Percentiles rank a stretch among this genome's conserved stretches.
Evolutionary conservation across 1,284 basidiomycete species (phyloP).

Genomic region (Ustilago loliicola): DNA sequence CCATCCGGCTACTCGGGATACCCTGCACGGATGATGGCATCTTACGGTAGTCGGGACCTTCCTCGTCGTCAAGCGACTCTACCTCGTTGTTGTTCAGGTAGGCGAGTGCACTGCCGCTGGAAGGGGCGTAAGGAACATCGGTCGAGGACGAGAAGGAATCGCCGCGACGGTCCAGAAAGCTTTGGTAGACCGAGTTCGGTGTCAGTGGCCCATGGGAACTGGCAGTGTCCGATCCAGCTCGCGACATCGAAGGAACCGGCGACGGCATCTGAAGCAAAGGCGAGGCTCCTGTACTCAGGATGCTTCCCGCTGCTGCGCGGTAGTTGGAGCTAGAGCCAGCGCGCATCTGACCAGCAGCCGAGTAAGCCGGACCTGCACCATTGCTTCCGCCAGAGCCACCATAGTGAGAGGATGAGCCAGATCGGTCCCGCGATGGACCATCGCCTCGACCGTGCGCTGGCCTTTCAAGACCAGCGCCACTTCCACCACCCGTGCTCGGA

Average conservation of each 20-base stretch:
- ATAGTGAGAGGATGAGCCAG: slow-evolving; percentile 31
- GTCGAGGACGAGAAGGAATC: slow-evolving; percentile 42
- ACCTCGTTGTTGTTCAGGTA: slow-evolving; percentile 23
- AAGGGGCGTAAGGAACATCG: slow-evolving; percentile 19
- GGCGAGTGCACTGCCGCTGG: slow-evolving; percentile 20
- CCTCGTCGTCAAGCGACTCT: slow-evolving; percentile 30
- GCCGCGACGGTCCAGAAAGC: slow-evolving; percentile 46
- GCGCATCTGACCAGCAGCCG: slow-evolving; percentile 15
- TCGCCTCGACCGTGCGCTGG: slow-evolving; percentile 37
- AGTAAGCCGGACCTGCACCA: slow-evolving; percentile 18
- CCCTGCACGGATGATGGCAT: slow-evolving; percentile 11
- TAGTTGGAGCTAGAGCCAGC: slow-evolving; percentile 18
- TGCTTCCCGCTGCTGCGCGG: slow-evolving; percentile 20
- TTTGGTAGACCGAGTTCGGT: slow-evolving; percentile 46
- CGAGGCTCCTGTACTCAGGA: slow-evolving; percentile 21
- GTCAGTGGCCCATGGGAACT: slow-evolving; percentile 51
- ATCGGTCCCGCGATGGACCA: slow-evolving; percentile 37
- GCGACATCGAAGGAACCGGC: slow-evolving; percentile 45
- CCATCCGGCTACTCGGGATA: slow-evolving; percentile 25
- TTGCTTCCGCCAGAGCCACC: slow-evolving; percentile 23
- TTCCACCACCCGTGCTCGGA: slow-evolving; percentile 26
- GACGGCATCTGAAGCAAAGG: slow-evolving; percentile 43
- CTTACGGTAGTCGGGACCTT: slow-evolving; percentile 16
- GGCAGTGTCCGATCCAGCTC: slow-evolving; percentile 44
- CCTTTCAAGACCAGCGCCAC: slow-evolving; percentile 29